Evolutionary conservation across 2,329 filamentous ascomycete species (phyloP), one percentile per base, ranked within the genome.

Genomic region (Exophiala aquamarina): DNA sequence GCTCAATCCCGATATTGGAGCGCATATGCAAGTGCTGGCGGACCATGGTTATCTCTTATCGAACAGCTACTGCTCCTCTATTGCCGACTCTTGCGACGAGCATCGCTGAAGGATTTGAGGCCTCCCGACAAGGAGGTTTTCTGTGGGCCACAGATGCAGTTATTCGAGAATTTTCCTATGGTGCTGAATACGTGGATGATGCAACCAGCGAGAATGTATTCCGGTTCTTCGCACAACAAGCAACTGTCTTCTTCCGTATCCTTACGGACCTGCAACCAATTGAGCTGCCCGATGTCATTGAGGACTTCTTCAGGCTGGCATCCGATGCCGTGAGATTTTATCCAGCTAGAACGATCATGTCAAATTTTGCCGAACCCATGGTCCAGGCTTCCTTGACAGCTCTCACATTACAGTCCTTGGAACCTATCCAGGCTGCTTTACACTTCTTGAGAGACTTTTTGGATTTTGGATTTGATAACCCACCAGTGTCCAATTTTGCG

Each of bases 131-230:
- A 69, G 93, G 93, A 10, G 96, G 92, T 66, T 98, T 98, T 77
- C 76, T 98, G n/a, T 98, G 93, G 93, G 92, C 93, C 1, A 96
- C 92, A 2, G 88, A 91, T 56, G 89, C 92, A 7, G 94, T 98
- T 54, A 79, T 98, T 21, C 86, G 93, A 49, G 93, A 98, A 66
- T 98, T 97, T 64, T 93, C 89, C 0, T 89, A 95, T 59, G 90
- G 92, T 33, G 82, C 87, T 33, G 90, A 95, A 59, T 82, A 87
- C 51, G 87, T 97, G 15, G 86, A 92, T 44, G 78, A 84, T 41
- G 74, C 79, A n/a, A 94, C 89, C 4, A 88, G 87, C 13, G 83
- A 89, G 44, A 87, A 87, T 55, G 94, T 98, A 46, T 98, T 94
- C 70, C 81, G 82, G 48, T 98, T 98, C 71, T 96, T 95, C 64